Base-by-base conservation (phyloP, 305 asterid genomes). In the Striga hermonthica region DNA sequence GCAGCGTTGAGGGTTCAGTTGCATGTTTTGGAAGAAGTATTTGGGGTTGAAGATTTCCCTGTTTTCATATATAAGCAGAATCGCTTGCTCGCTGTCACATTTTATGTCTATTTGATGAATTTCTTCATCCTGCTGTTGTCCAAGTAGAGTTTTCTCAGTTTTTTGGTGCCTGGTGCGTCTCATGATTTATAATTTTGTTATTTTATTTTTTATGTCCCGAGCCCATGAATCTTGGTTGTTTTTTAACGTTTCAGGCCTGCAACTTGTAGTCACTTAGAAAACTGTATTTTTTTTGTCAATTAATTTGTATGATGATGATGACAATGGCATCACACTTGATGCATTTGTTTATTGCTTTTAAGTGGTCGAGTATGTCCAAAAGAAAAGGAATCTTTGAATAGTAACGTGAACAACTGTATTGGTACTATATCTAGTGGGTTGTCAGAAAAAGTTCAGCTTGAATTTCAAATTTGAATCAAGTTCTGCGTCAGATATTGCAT, bases 1-100 rank as follows among this genome's bases (percentile, higher is more conserved):
- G 69, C 35, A 15, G 47, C 7, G 38, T 35, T 16, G 10, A 28
- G 47, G 14, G 57, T 61, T 22, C 31, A 40, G 44, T 60, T 66
- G 76, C 68, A 60, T 41, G 72, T 39, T 4, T 52, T 14, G 34
- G 36, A 50, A 41, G 56, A 52, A 52, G 57, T 52, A 52, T 52
- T 52, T 52, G 15, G 11, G n/a, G 35, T 16, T 11, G 57, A 7
- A 35, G 22, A 14, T 15, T 65, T 50, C 13, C 34, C 6, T 34
- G 45, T 44, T 52, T 53, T 3, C 12, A 7, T 12, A 14, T 36
- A 50, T 53, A 7, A 40, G 62, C 52, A 7, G 31, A 41, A 41
- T 69, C 9, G 31, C 43, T 53, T 41, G 31, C 10, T 52, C 14
- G 6, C 31, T 0, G 31, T 22, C 16, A 7, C 8, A 4, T 56